Base-by-base conservation (phyloP, 202 grass and related monocot genomes). In the Eragrostis tef region DNA sequence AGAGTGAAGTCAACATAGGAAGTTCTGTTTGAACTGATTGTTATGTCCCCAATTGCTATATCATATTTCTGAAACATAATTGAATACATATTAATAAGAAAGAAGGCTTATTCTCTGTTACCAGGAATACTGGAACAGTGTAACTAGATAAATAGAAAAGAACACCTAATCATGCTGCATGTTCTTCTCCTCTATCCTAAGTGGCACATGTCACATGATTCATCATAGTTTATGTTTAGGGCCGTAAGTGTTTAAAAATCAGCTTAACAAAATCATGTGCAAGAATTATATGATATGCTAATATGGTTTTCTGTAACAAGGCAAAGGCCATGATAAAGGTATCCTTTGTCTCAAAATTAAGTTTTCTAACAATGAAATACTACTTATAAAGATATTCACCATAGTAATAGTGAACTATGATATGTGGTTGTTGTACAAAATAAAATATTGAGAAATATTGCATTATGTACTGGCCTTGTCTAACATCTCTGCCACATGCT, bases 21-120 rank as follows among this genome's bases (percentile, higher is more conserved):
- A 8, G 79, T 83, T 78, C 89, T 88, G 24, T 92, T 94, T 42
- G 49, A 45, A 20, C 71, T 83, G n/a, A 94, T 94, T 10, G 90
- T 89, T 74, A 93, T 83, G 22, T 96, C 90, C 0, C 75, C 90
- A 34, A 96, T 74, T 53, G 69, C 81, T 14, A 46, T 65, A 16
- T 93, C 86, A n/a, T 85, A 91, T 29, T 71, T 67, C 93, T 97
- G 68, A 9, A 67, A 79, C 2, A 60, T 2, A 20, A 60, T 12
- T 13, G 22, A 58, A 58, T n/a, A 21, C 8, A 58, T 21, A 24
- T 56, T 56, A 54, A 20, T 19, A 7, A 54, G 21, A 24, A 58
- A n/a, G 3, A 58, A 58, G 54, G 51, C 49, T 21, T 11, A 58
- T 58, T 24, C 20, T 21, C 53, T 22, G 7, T 58, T 22, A 17